Percentiles rank a stretch among this genome's conserved stretches.
Evolutionary conservation across 257 asterid genomes (phyloP).

Genomic region (Solanum rostratum): DNA sequence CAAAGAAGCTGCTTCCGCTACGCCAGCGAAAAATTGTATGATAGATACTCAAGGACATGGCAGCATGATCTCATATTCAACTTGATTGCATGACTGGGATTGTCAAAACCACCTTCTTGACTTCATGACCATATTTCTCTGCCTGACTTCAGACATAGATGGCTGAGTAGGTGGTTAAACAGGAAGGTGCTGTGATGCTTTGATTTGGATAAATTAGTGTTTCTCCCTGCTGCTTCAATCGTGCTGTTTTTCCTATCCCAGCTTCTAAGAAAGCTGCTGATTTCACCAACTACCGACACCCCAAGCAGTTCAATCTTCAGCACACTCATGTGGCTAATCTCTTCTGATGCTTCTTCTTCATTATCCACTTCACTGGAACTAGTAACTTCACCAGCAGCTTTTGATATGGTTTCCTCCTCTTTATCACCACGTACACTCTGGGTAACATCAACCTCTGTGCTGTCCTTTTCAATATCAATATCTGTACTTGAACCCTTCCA

Average conservation of each 20-base stretch:
- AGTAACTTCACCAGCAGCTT: conserved; percentile 5
- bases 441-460: neutral
- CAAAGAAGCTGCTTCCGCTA: neutral
- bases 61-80: conserved; percentile 34
- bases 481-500: neutral
- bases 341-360: conserved; percentile 14
- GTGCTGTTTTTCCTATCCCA: neutral
- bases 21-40: neutral
- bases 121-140: conserved; percentile 19
- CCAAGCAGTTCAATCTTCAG: conserved; percentile 48
- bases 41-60: conserved; percentile 20
- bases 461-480: neutral
- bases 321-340: conserved; percentile 3
- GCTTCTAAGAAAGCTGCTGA: conserved; percentile 2
- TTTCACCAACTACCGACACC: conserved; percentile 30
- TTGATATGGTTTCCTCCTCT: conserved; percentile 3
- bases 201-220: neutral
- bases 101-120: neutral
- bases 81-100: conserved; percentile 58
- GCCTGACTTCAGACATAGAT: conserved; percentile 20
- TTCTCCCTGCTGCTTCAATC: conserved; percentile 12
- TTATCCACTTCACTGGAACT: conserved; percentile 3
- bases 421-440: conserved; percentile 2
- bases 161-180: conserved; percentile 1
- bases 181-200: neutral